Base-by-base conservation (phyloP, 352 stramenopile genomes). In the Phytophthora podocarpi region DNA sequence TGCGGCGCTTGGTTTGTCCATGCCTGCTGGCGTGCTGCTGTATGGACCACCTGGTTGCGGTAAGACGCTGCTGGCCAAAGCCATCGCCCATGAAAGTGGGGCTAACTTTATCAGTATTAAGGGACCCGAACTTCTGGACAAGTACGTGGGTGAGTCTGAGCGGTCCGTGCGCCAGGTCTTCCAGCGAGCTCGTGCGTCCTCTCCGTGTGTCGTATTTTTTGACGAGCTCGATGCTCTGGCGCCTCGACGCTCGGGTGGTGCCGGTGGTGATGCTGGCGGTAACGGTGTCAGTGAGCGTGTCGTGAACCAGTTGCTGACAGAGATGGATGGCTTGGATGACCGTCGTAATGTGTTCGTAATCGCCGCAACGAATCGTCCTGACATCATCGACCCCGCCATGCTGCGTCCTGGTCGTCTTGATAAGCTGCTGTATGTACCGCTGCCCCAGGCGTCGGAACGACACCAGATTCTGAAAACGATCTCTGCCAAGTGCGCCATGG, bases 141-240 rank as follows among this genome's bases (percentile, higher is more conserved):
- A 99, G 76, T 99, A 99, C 72, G 97, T 99, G 3, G 97, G 97
- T 28, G 97, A 99, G 78, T 98, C 89, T 30, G 98, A 99, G 74
- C 85, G 93, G 28, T 94, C 91, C 1, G 94, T 98, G 43, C 90
- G 94, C 6, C 90, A 97, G 56, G 94, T 99, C 1, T 99, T 99
- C 80, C 92, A 98, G 75, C 86, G 97, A 42, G 98, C 97, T n/a
- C 80, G 97, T 2, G 96, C 95, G 41, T 99, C 96, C 12, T 97
- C 93, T 50, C 98, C 98, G 3, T 99, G 98, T 72, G 97, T 99
- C n/a, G 93, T 99, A 12, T 99, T 99, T 77, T 99, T 99, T 53
- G 98, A 99, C 58, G 98, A 99, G 75, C 82, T 99, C 20, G 98
- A 99, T 74, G 97, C 96, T 27, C 72, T 99, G 13, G 98, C 92